phyloP scores from a whole-genome alignment of 305 asterid genomes.

The Ajuga reptans region DNA sequence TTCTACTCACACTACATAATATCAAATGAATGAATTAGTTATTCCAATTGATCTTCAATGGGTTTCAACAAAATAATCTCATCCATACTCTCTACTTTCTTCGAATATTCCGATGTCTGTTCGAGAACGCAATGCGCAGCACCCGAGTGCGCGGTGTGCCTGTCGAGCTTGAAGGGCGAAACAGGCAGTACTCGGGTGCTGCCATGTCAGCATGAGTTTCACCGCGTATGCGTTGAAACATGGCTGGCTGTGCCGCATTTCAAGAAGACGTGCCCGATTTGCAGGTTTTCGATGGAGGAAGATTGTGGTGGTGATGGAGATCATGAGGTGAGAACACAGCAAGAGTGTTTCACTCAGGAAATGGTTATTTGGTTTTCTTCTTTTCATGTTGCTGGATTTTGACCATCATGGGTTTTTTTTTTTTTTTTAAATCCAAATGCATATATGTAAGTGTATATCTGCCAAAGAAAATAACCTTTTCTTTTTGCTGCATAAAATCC shows the following conservation, averaged over 20 bases:
- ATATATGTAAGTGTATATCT: constrained; percentile 8
- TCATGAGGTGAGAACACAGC: constrained; percentile 15
- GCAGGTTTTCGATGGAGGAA: constrained; percentile 45
- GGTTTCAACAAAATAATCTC: constrained; percentile 41
- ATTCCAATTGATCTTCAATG: too few species aligned
- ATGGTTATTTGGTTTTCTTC: constrained; percentile 80
- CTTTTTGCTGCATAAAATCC: too few species aligned
- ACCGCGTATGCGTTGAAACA: constrained; percentile 37
- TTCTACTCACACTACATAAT: too few species aligned
- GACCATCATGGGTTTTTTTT: background rate
- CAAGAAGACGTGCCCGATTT: constrained; percentile 62
- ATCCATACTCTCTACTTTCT: constrained; percentile 32
- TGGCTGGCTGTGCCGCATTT: constrained; percentile 45
- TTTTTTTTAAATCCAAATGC: background rate
- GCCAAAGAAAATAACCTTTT: background rate
- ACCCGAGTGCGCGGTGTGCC: constrained; percentile 46
- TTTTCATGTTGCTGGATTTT: constrained; percentile 72
- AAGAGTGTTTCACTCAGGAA: constrained; percentile 48
- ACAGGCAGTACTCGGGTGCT: constrained; percentile 31
- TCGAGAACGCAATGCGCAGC: too few species aligned
- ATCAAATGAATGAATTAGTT: too few species aligned
- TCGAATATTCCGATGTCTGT: too few species aligned
- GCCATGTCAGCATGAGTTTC: constrained; percentile 72
- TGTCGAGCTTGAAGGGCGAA: constrained; percentile 42
- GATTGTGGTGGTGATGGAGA: background rate